Base-by-base conservation (phyloP, 2,329 filamentous ascomycete genomes). In the Colletotrichum endophyticum region DNA sequence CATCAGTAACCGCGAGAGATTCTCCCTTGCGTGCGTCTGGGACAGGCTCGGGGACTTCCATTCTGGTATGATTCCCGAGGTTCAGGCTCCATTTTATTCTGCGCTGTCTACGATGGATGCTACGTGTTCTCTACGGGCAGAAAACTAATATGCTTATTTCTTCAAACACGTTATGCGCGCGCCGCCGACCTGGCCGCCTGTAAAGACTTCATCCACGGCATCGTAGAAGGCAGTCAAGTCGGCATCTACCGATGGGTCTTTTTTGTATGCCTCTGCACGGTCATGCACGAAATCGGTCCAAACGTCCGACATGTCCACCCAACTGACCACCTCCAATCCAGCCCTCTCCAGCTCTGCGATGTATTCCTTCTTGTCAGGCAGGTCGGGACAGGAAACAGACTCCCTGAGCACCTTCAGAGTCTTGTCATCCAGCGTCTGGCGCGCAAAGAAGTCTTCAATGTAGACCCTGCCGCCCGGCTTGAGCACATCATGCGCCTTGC, bases 401-500 rank as follows among this genome's bases (percentile, higher is more conserved):
- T 73, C 68, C 34, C 76, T 44, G 36, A 80, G 66, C 27, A 70
- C n/a, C 13, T 53, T 61, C 22, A 62, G 13, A 4, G 62, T 69
- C 57, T 68, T 39, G 25, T 67, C 57, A 19, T 76, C 59, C 8
- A 77, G 56, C 16, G 62, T 5, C 7, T n/a, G 12, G 5, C 66
- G 67, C 8, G 78, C 79, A n/a, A 75, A 79, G 56, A 77, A 79
- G 70, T 80, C 79, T 57, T 80, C 79, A 12, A 80, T 66, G 28
- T 80, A 80, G 11, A 80, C n/a, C 25, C 34, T 75, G 13, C 79
- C 78, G 5, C 70, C 69, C 2, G 49, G n/a, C 53, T 66, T 71
- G 27, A 79, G 70, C 39, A 78, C 25, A 30, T 70, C 39, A 6
- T 57, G 66, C 13, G 75, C 72, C 32, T 75, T 78, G 27, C 61